A percentile compares a stretch with the other conserved stretches of the same genome.
Conservation (phyloP, 1,284 basidiomycete species). For the Sphagnurus paluster region DNA sequence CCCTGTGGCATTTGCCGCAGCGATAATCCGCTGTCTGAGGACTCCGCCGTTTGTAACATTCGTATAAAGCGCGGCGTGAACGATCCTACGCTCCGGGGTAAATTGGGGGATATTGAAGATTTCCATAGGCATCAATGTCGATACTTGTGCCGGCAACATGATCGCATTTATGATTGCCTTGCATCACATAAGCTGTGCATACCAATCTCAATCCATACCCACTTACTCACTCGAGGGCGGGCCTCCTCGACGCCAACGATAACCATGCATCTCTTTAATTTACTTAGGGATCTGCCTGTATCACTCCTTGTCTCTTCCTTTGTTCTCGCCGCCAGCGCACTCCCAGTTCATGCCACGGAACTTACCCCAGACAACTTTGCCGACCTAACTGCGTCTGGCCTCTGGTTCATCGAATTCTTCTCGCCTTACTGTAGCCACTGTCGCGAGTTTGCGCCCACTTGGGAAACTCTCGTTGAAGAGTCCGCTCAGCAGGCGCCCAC, state of each 20-base stretch:
- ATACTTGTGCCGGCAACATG: not conserved
- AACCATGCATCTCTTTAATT: conserved; percentile 16
- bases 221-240: conserved; percentile 11
- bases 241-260: conserved; percentile 6
- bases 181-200: conserved; percentile 8
- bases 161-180: not conserved
- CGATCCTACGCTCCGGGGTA: conserved; percentile 37
- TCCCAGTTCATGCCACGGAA: conserved; percentile 22
- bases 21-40: conserved; percentile 67
- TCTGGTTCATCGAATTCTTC: conserved; percentile 82
- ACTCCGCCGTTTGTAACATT: conserved; percentile 63
- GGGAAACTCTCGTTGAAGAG: conserved; percentile 69
- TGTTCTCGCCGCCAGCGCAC: conserved; percentile 17
- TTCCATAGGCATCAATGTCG: conserved; percentile 41
- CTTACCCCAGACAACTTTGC: conserved; percentile 72
- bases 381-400: conserved; percentile 52
- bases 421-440: conserved; percentile 86
- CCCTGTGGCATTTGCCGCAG: conserved; percentile 61
- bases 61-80: conserved; percentile 70
- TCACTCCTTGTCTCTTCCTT: conserved; percentile 21
- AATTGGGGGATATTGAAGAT: conserved; percentile 56
- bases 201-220: conserved; percentile 3
- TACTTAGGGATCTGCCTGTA: conserved; percentile 15
- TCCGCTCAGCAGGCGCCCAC: conserved; percentile 54
- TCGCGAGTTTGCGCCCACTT: conserved; percentile 77